Percentiles rank a stretch among this genome's conserved stretches.
phyloP scores from a whole-genome alignment of 2,329 filamentous ascomycete genomes.

The Epichloe festucae region DNA sequence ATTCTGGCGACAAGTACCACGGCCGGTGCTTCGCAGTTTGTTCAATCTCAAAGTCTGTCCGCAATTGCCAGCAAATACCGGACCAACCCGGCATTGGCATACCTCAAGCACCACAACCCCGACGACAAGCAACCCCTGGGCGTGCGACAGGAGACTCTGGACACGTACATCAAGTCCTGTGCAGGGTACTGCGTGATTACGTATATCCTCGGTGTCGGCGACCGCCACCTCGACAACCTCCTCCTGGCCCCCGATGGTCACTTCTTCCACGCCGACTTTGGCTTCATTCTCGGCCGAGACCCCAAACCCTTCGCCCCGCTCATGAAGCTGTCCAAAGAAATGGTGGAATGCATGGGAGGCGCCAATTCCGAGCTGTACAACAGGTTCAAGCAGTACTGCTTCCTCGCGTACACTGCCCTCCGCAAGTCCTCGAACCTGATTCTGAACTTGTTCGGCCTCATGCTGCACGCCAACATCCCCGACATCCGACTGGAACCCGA shows the following conservation, averaged over 20 bases:
- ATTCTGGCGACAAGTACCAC: conserved; percentile 86
- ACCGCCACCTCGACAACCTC: conserved; percentile 90
- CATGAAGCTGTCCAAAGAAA: conserved; percentile 95
- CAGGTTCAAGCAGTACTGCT: conserved; percentile 90
- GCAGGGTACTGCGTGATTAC: conserved; percentile 98
- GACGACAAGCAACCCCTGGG: conserved; percentile 71
- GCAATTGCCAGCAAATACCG: conserved; percentile 75
- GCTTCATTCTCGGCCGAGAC: conserved; percentile 92
- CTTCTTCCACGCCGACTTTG: conserved; percentile 98
- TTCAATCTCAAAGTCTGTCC: conserved; percentile 74
- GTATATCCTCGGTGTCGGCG: conserved; percentile 90
- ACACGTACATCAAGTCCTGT: conserved; percentile 90
- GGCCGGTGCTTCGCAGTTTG: conserved; percentile 86
- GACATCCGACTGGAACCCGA: conserved; percentile 88
- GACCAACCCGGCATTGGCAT: conserved; percentile 59
- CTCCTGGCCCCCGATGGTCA: conserved; percentile 79
- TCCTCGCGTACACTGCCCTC: conserved; percentile 83
- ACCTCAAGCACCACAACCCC: conserved; percentile 79
- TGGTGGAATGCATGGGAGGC: conserved; percentile 98
- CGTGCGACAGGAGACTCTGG: conserved; percentile 82
- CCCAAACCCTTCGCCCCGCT: conserved; percentile 94
- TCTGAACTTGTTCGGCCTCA: conserved; percentile 86
- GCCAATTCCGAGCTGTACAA: conserved; percentile 67
- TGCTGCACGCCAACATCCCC: conserved; percentile 95
- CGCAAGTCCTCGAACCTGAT: conserved; percentile 85